A percentile compares a stretch with the other conserved stretches of the same genome.
Conservation (phyloP, 2,329 filamentous ascomycete species). For the Cadophora gregata region DNA sequence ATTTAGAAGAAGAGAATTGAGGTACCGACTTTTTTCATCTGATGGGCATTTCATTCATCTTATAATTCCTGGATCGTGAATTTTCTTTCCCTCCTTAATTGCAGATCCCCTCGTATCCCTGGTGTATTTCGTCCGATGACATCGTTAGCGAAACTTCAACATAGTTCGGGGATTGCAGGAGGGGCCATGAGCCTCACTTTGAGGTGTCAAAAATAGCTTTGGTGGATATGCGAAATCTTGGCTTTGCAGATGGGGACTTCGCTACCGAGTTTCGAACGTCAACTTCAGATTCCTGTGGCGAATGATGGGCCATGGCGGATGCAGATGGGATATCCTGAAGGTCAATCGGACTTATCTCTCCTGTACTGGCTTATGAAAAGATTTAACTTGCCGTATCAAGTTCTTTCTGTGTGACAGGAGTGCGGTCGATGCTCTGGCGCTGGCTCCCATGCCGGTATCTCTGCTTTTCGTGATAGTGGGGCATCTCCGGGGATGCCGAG, state of each 20-base stretch:
- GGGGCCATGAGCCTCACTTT: neutral
- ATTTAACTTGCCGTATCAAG: too few species aligned
- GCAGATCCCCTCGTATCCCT: conserved; percentile 1
- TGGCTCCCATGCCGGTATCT: too few species aligned
- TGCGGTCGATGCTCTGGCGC: too few species aligned
- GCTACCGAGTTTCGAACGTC: too few species aligned
- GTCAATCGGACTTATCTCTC: too few species aligned
- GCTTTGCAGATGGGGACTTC: neutral
- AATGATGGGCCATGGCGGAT: too few species aligned
- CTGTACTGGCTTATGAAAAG: too few species aligned
- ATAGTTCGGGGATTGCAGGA: neutral
- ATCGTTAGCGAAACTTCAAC: neutral
- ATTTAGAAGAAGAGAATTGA: neutral
- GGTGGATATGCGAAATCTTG: neutral
- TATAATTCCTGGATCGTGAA: neutral
- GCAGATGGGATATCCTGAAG: too few species aligned
- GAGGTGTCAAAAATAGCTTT: neutral
- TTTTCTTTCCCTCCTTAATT: neutral
- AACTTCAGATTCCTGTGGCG: too few species aligned
- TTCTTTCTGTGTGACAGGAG: too few species aligned
- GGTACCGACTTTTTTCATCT: too few species aligned
- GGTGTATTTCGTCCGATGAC: neutral
- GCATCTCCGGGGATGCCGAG: neutral
- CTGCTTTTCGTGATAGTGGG: neutral
- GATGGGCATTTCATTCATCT: neutral